Percentiles rank a stretch among this genome's conserved stretches.
phyloP scores from a whole-genome alignment of 2,329 filamentous ascomycete species.

The Nemania sp. region DNA sequence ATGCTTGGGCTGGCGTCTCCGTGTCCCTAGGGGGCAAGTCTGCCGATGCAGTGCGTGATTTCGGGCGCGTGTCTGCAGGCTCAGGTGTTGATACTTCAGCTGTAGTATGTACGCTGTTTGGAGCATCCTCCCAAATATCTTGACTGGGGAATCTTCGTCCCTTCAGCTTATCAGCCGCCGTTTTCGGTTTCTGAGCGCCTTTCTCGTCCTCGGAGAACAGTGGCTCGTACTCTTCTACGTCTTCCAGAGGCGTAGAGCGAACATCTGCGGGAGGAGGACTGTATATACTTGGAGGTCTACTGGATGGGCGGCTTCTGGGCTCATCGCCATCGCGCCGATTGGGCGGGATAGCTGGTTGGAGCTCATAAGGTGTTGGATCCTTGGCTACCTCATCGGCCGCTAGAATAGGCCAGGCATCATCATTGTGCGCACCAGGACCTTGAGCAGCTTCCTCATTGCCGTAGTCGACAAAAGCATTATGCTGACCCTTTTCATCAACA shows the following conservation, averaged over 20 bases:
- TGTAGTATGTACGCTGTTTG: slow-evolving; percentile 77
- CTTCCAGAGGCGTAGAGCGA: slow-evolving; percentile 73
- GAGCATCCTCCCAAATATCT: slow-evolving; percentile 97
- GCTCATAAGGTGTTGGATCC: slow-evolving; percentile 67
- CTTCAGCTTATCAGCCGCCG: slow-evolving; percentile 51
- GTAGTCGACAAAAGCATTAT: slow-evolving; percentile 50
- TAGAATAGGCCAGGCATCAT: slow-evolving; percentile 78
- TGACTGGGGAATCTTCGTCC: slow-evolving; percentile 82
- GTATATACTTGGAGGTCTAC: slow-evolving; percentile 67
- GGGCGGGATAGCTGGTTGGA: slow-evolving; percentile 83
- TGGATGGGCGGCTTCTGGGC: slow-evolving; percentile 66
- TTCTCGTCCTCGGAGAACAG: slow-evolving; percentile 82
- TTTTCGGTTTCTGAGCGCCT: slow-evolving; percentile 45
- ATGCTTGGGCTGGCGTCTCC: slow-evolving; percentile 65
- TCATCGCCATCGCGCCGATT: slow-evolving; percentile 64
- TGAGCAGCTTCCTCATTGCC: slow-evolving; percentile 54
- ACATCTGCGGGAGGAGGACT: slow-evolving; percentile 60
- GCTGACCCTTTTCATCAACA: slow-evolving; percentile 68
- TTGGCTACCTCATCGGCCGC: slow-evolving; percentile 86
- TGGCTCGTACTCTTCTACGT: slow-evolving; percentile 93
- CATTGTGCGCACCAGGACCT: slow-evolving; percentile 59
- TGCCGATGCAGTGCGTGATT: slow-evolving; percentile 44
- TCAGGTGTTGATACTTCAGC: slow-evolving; percentile 87
- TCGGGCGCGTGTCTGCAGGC: slow-evolving; percentile 51
- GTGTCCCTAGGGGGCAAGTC: slow-evolving; percentile 45